Evolutionary conservation across 2,329 filamentous ascomycete genomes (phyloP), one percentile per base, ranked within the genome.

Genomic region (Colletotrichum endophyticum): DNA sequence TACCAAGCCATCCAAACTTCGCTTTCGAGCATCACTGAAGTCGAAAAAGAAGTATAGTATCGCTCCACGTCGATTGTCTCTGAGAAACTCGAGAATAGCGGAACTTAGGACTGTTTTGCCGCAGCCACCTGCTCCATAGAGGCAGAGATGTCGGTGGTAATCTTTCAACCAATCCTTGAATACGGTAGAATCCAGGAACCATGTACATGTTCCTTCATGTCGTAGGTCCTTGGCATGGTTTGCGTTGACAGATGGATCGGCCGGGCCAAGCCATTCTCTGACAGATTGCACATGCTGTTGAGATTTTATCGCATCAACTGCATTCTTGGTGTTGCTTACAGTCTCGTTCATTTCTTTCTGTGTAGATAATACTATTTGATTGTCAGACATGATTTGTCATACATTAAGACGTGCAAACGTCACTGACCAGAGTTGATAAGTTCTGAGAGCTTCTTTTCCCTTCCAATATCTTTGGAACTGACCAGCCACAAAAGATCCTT

Each of bases 1-100:
- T 9, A 61, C 1, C 8, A 61, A 13, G 16, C 28, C 30, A 22
- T 13, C 28, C 1, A 27, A 1, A 0, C 28, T 34, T 0, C 30
- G 28, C 7, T 61, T 61, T 19, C 5, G 28, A 19, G 25, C 1
- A 6, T 61, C 15, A 15, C 16, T 32, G 2, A 61, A 61, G 9
- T 61, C 57, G 28, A 61, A 61, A 28, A 61, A 61, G 27, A 61
- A 61, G 27, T 16, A 13, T 13, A 61, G 6, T 6, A n/a, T 19
- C 4, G 6, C 6, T 19, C 11, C 28, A 6, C 7, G 6, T 2
- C 27, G 15, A 15, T 3, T 16, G 2, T 19, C 6, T 6, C 2
- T 15, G 19, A 27, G 28, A 2, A 1, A 61, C 9, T 27, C 57
- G 32, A 61, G 25, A 32, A 34, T 30, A 7, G 57, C 32, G 1